Conservation (phyloP, 2,329 filamentous ascomycete genomes). For the Diaporthe citriasiana region DNA sequence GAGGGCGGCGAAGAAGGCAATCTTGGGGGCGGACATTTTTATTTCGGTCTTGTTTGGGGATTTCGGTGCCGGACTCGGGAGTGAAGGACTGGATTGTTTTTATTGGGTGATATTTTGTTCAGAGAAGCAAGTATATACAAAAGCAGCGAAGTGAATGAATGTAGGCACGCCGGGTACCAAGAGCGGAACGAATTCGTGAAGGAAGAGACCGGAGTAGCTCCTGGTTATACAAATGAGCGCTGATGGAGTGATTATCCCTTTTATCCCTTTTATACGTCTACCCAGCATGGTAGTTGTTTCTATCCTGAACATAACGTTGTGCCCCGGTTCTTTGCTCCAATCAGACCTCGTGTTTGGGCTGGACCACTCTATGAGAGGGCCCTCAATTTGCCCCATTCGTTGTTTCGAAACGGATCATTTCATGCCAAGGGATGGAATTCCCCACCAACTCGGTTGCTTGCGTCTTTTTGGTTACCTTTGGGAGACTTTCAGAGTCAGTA, state of each 20-base stretch:
- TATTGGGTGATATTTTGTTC: background rate
- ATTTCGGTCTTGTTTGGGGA: background rate
- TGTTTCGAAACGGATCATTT: slow-evolving; percentile 18
- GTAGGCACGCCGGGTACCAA: background rate
- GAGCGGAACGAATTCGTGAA: background rate
- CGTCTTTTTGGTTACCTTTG: no score
- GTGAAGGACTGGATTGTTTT: background rate
- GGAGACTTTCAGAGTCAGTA: no score
- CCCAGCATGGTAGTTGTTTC: background rate
- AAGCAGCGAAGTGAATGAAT: background rate
- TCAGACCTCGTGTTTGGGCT: background rate
- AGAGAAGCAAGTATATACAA: slow-evolving; percentile 1
- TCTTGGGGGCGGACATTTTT: slow-evolving; percentile 6
- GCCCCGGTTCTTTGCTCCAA: background rate
- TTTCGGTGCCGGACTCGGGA: background rate
- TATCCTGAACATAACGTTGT: background rate
- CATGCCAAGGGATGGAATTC: slow-evolving; percentile 12
- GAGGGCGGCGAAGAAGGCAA: background rate
- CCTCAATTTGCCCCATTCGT: slow-evolving; percentile 10
- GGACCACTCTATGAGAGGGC: slow-evolving; percentile 1
- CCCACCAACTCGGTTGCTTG: no score
- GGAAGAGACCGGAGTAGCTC: background rate
- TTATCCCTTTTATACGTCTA: background rate
- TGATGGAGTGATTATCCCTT: background rate
- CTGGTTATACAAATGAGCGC: background rate